A percentile compares a stretch with the other conserved stretches of the same genome.
These are phyloP conservation scores for Chenopodium formosanum DNA, from an alignment of 148 eudicot species.

Conservation along the genomic window DNA sequence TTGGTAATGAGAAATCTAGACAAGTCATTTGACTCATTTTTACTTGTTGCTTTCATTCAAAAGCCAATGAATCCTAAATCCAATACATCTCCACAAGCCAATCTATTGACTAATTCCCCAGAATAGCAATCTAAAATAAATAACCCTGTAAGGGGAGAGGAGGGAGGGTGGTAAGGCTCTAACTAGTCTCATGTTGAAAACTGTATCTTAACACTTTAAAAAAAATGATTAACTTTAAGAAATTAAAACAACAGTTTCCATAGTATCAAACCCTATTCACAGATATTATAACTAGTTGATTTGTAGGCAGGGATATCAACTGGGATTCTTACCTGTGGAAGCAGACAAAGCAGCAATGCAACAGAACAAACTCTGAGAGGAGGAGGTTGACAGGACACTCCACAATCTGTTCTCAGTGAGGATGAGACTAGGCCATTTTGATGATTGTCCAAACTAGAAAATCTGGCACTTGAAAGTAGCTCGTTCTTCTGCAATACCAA, in stretches of 20 bases:
- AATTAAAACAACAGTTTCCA: background rate
- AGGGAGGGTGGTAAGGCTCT: background rate
- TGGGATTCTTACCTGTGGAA: constrained; percentile 1
- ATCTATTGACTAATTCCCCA: background rate
- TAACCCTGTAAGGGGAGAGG: no score
- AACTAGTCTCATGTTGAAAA: background rate
- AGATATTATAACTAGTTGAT: background rate
- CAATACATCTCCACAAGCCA: background rate
- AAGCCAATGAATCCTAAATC: background rate
- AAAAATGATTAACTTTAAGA: background rate
- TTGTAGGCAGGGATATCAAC: background rate
- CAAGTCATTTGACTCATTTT: background rate
- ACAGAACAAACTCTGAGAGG: background rate
- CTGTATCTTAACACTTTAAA: background rate
- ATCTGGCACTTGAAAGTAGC: background rate
- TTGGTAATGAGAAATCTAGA: background rate
- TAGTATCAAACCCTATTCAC: background rate
- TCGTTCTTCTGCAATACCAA: background rate
- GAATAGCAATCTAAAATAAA: background rate
- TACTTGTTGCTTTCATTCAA: background rate
- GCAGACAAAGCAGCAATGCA: background rate
- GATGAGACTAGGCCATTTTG: background rate
- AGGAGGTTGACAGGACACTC: background rate
- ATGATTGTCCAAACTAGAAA: background rate
- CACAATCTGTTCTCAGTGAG: background rate